phyloP scores from a whole-genome alignment of 306 rosid genomes.

The Vachellia pachyceras region DNA sequence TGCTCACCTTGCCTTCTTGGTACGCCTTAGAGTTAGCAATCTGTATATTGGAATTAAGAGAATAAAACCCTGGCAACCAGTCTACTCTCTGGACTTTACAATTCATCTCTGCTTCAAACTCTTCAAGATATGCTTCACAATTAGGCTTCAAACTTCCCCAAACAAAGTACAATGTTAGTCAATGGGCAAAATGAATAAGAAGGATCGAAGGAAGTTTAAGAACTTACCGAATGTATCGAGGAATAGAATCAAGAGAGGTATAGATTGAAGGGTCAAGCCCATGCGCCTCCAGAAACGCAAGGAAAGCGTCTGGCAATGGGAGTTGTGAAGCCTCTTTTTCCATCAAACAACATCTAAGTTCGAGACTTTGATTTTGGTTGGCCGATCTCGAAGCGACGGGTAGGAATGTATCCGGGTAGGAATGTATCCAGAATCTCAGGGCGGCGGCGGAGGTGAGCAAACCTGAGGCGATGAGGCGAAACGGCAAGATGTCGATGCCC shows the following conservation, averaged over 20 bases:
- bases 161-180: background rate
- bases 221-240: conserved; percentile 80
- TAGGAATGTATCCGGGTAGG: no score
- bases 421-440: background rate
- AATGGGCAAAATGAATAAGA: background rate
- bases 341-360: conserved; percentile 37
- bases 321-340: conserved; percentile 47
- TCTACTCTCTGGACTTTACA: conserved; percentile 64
- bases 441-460: background rate
- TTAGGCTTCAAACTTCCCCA: conserved; percentile 77
- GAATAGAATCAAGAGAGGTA: conserved; percentile 64
- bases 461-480: background rate
- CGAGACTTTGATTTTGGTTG: background rate
- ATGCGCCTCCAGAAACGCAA: conserved; percentile 64
- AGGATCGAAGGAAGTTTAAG: background rate
- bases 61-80: conserved; percentile 78
- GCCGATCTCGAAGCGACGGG: background rate
- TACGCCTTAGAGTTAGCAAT: conserved; percentile 76
- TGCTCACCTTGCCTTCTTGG: conserved; percentile 74
- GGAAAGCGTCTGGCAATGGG: conserved; percentile 68
- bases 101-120: conserved; percentile 65
- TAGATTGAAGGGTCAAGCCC: conserved; percentile 79
- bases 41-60: conserved; percentile 70
- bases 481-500: no score
- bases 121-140: conserved; percentile 66